These are phyloP conservation scores for Colletotrichum ledebouriae DNA, from an alignment of 2,329 filamentous ascomycete genomes.

Conservation along the genomic window DNA sequence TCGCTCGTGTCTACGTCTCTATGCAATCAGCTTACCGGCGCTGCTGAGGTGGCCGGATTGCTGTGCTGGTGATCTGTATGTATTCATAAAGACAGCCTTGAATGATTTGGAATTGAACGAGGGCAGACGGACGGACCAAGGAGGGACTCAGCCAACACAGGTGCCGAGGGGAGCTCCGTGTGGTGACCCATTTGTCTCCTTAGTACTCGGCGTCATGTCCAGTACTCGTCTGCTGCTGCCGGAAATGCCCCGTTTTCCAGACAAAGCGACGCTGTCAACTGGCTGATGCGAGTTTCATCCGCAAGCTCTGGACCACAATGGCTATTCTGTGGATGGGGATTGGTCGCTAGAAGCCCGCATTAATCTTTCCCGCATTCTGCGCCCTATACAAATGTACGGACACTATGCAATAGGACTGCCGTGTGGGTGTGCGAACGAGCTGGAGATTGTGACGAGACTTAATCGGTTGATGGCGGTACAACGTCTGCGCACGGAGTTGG, in stretches of 20 bases:
- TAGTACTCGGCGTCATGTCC: constrained; percentile 7
- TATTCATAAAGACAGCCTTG: not conserved
- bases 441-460: constrained; percentile 22
- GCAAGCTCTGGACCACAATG: constrained; percentile 24
- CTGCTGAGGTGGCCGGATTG: constrained; percentile 7
- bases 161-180: constrained; percentile 33
- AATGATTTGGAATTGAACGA: constrained; percentile 35
- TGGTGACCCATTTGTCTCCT: constrained; percentile 19
- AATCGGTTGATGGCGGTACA: constrained; percentile 13
- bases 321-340: constrained; percentile 23
- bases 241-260: constrained; percentile 32
- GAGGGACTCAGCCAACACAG: constrained; percentile 15
- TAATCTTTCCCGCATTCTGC: constrained; percentile 21
- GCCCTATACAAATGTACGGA: constrained; percentile 2
- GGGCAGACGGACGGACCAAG: constrained; percentile 5
- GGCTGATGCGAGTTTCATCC: constrained; percentile 39
- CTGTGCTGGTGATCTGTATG: not conserved
- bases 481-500: constrained; percentile 22
- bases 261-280: constrained; percentile 30
- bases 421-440: constrained; percentile 4
- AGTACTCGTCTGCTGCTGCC: constrained; percentile 24
- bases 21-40: constrained; percentile 34
- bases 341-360: constrained; percentile 30
- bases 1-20: constrained; percentile 3
- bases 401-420: not conserved